phyloP scores from a whole-genome alignment of 495 filamentous ascomycete genomes.

The Chaetomium cochliodes region DNA sequence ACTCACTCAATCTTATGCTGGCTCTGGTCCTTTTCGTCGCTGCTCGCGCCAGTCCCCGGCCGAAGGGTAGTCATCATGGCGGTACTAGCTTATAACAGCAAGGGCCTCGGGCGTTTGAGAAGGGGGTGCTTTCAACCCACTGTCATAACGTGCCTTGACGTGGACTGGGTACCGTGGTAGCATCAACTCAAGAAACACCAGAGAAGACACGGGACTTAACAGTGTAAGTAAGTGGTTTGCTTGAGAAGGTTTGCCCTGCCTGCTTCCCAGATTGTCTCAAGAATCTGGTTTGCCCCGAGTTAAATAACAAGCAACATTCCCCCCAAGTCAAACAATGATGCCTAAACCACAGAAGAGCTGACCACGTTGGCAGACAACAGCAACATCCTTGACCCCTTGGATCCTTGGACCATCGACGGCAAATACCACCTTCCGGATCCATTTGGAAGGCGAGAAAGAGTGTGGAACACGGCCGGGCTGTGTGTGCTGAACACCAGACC shows the following conservation, averaged over 20 bases:
- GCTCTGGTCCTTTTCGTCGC: neutral
- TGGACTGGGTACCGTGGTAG: neutral
- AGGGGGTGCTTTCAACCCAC: neutral
- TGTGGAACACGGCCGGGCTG: neutral
- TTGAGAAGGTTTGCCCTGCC: neutral
- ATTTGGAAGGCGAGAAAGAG: neutral
- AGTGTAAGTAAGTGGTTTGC: neutral
- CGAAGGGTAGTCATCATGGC: constrained; percentile 9
- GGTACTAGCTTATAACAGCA: constrained; percentile 3
- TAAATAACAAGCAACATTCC: neutral
- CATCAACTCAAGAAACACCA: neutral
- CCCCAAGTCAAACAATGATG: neutral
- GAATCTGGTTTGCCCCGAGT: neutral
- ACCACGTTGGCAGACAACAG: neutral
- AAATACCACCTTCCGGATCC: neutral
- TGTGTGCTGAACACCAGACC: neutral
- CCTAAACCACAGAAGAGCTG: neutral
- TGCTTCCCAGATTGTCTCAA: neutral
- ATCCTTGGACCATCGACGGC: neutral
- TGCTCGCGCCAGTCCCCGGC: neutral
- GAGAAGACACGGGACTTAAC: neutral
- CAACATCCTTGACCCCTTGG: neutral
- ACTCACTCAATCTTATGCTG: constrained; percentile 15
- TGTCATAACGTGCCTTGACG: neutral
- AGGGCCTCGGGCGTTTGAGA: neutral